Percentiles rank a stretch among this genome's conserved stretches.
These are phyloP conservation scores for Termitomyces sp. DNA, from an alignment of 768 basidiomycete species.

Conservation along the genomic window DNA sequence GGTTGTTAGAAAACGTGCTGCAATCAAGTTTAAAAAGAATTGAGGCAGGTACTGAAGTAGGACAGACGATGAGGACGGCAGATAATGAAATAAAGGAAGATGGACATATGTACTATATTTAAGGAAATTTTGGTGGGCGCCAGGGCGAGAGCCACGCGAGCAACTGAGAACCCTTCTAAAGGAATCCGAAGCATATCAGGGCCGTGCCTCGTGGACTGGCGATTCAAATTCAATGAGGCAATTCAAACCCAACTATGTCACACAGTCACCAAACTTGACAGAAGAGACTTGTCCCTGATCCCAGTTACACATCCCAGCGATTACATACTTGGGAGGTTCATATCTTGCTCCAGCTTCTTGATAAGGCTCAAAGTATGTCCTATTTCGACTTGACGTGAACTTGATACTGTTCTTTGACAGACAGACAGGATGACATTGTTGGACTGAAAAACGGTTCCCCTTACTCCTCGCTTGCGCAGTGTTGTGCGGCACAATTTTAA, in stretches of 20 bases:
- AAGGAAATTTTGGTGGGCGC: slow-evolving; percentile 11
- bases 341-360: not conserved
- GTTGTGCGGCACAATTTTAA: not conserved
- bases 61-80: slow-evolving; percentile 1
- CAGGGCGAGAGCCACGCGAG: slow-evolving; percentile 14
- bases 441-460: not conserved
- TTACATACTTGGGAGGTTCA: not conserved
- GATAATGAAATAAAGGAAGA: slow-evolving; percentile 3
- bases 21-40: not conserved
- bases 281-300: not conserved
- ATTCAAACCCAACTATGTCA: slow-evolving; percentile 1
- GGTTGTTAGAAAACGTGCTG: not conserved
- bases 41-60: not conserved
- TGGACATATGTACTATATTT: slow-evolving; percentile 11
- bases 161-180: slow-evolving; percentile 5
- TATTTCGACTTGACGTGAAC: not conserved
- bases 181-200: slow-evolving; percentile 12
- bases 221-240: slow-evolving; percentile 4
- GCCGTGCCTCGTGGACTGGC: slow-evolving; percentile 9
- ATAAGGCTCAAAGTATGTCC: not conserved
- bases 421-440: not conserved
- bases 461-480: not conserved
- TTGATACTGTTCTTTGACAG: not conserved
- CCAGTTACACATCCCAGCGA: not conserved
- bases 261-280: not conserved